These are phyloP conservation scores for Sphagnurus paluster DNA, from an alignment of 1,284 basidiomycete species.

Conservation along the genomic window DNA sequence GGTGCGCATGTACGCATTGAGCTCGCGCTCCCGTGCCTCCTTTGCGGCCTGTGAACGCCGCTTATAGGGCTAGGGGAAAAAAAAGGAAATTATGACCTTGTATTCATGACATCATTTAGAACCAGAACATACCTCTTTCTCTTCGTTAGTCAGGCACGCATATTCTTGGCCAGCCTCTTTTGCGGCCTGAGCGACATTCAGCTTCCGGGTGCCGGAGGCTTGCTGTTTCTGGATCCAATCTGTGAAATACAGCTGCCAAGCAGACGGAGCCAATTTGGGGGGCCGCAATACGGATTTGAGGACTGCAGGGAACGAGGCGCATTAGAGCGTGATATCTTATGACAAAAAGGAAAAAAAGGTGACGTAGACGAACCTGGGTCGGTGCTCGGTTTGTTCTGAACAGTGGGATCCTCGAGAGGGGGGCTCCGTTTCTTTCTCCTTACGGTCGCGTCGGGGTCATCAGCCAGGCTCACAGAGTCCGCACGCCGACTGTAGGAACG, in stretches of 20 bases:
- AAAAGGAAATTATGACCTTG: conserved; percentile 27
- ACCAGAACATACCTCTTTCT: conserved; percentile 69
- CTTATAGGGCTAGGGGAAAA: conserved; percentile 68
- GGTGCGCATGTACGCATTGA: conserved; percentile 83
- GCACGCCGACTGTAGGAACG: conserved; percentile 63
- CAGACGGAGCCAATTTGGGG: conserved; percentile 91
- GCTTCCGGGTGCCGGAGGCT: conserved; percentile 73
- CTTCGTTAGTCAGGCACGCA: conserved; percentile 71
- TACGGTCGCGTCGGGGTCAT: conserved; percentile 71
- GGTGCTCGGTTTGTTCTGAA: conserved; percentile 32
- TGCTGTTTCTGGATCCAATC: conserved; percentile 94
- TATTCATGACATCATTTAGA: conserved; percentile 27
- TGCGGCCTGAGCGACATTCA: conserved; percentile 94
- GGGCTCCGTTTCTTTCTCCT: conserved; percentile 59
- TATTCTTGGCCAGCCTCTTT: conserved; percentile 95
- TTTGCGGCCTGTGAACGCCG: conserved; percentile 82
- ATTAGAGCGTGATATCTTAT: conserved; percentile 23
- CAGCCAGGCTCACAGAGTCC: conserved; percentile 59
- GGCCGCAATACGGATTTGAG: conserved; percentile 76
- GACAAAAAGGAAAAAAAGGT: conserved; percentile 20
- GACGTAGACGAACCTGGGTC: conserved; percentile 35
- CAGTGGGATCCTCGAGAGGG: conserved; percentile 42
- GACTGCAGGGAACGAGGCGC: conserved; percentile 38
- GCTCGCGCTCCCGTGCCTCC: conserved; percentile 80
- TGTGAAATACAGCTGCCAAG: conserved; percentile 97